Base-by-base conservation (phyloP, 139 green algal genomes). In the Picochlorum costavermella region DNA sequence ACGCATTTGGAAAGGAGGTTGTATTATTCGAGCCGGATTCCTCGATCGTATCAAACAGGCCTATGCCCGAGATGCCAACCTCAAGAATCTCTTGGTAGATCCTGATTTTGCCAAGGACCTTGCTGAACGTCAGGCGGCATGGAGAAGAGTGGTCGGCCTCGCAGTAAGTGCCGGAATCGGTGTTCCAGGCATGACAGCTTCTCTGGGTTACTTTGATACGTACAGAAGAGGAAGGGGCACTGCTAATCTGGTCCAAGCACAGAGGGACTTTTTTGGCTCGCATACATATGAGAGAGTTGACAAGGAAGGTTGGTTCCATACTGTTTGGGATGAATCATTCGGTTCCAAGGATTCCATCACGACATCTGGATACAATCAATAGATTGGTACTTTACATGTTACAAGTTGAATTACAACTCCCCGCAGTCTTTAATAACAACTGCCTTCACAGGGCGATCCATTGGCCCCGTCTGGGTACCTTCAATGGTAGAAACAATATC, bases 1-100 rank as follows among this genome's bases (percentile, higher is more conserved):
- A 8, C 81, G 91, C 64, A 98, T 96, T 81, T 98, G 92, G 92
- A 97, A 98, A 88, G 94, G 94, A 62, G 94, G 94, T 49, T 99
- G 94, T 85, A 99, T 99, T 76, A 99, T 99, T 80, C 88, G 94
- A 49, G 90, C 94, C 12, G 72, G 61, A 4, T 98, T 99, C 84
- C 74, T 99, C 50, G 89, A 97, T 73, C 80, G 88, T 69, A 98
- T 99, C 82, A 92, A 92, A 71, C 64, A 87, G 1, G 51, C 86
- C 13, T 97, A 96, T 78, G 66, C 81, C 70, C 74, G 78, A 46
- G 76, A 98, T 79, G 68, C 87, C 0, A 67, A 79, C 26, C 81
- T 98, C 51, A 67, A 86, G 40, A 91, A 83, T 67, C 77, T 97
- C 70, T 73, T 98, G 48, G 71, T 98, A 56, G 91, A 97, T 78